Evolutionary conservation across 148 eudicot species (phyloP).

Genomic region (Tetragonia tetragonoides): DNA sequence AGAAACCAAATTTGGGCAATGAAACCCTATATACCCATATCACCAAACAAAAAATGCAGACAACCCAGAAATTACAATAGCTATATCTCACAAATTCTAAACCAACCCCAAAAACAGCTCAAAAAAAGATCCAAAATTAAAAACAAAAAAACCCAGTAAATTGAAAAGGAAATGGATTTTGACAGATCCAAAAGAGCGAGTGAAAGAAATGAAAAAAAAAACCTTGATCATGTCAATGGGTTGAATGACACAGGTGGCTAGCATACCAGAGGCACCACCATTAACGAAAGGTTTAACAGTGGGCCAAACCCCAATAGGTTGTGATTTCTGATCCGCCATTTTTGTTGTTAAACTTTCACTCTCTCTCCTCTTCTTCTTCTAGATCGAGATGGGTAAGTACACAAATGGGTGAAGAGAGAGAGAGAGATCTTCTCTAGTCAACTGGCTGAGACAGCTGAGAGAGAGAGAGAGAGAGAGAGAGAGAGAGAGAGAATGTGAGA

Average conservation of each 20-base stretch:
- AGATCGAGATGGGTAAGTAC: background rate
- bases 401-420: background rate
- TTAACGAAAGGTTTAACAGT: constrained; percentile 46
- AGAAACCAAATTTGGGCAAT: background rate
- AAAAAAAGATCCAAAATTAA: background rate
- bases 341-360: background rate
- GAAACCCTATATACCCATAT: background rate
- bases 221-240: constrained; percentile 50
- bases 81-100: background rate
- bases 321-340: constrained; percentile 38
- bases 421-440: background rate
- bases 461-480: background rate
- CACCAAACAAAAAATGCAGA: background rate
- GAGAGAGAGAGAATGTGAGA: background rate
- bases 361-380: background rate
- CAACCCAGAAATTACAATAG: background rate
- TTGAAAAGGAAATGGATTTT: background rate
- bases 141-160: background rate
- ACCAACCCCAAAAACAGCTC: background rate
- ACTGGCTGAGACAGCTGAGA: background rate
- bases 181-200: background rate
- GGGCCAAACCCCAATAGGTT: constrained; percentile 32
- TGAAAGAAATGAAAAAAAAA: too few relatives aligned
- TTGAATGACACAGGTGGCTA: constrained; percentile 47
- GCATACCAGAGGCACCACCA: constrained; percentile 53